Evolutionary conservation across 257 asterid species (phyloP).

Genomic region (Capsicum chinense): DNA sequence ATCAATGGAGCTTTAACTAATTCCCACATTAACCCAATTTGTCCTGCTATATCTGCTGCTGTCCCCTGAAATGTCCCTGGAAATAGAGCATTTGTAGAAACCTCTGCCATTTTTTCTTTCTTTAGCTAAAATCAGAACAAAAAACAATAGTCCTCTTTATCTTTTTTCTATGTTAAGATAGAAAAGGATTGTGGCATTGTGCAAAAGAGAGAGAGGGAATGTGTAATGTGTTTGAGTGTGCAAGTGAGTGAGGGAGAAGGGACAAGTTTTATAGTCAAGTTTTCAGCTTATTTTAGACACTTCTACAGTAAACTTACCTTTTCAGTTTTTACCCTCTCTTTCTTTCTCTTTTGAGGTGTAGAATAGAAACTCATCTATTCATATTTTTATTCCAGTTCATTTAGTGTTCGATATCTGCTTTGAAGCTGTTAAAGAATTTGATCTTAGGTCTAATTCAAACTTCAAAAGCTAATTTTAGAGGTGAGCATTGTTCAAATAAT

Average conservation of each 20-base stretch:
- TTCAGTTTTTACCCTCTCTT: neutral
- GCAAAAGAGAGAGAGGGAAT: neutral
- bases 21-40: slow-evolving; percentile 84
- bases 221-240: slow-evolving; percentile 41
- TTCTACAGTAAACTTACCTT: slow-evolving; percentile 30
- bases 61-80: slow-evolving; percentile 46
- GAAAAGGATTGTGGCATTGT: slow-evolving; percentile 18
- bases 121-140: slow-evolving; percentile 23
- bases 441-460: too few relatives aligned
- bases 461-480: too few relatives aligned
- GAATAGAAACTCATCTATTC: too few relatives aligned
- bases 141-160: neutral
- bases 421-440: too few relatives aligned
- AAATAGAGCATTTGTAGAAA: slow-evolving; percentile 25
- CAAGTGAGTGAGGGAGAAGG: slow-evolving; percentile 15
- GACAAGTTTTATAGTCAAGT: slow-evolving; percentile 1
- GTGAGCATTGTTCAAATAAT: too few relatives aligned
- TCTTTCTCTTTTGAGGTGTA: too few relatives aligned
- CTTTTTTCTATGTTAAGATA: slow-evolving; percentile 10
- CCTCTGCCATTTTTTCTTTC: slow-evolving; percentile 18
- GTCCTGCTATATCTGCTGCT: slow-evolving; percentile 59
- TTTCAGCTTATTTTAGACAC: slow-evolving; percentile 27
- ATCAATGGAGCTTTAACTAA: slow-evolving; percentile 74
- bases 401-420: too few relatives aligned
- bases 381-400: too few relatives aligned